These are phyloP conservation scores for Saxophila tyrrhenica DNA, from an alignment of 495 filamentous ascomycete genomes.

Conservation along the genomic window DNA sequence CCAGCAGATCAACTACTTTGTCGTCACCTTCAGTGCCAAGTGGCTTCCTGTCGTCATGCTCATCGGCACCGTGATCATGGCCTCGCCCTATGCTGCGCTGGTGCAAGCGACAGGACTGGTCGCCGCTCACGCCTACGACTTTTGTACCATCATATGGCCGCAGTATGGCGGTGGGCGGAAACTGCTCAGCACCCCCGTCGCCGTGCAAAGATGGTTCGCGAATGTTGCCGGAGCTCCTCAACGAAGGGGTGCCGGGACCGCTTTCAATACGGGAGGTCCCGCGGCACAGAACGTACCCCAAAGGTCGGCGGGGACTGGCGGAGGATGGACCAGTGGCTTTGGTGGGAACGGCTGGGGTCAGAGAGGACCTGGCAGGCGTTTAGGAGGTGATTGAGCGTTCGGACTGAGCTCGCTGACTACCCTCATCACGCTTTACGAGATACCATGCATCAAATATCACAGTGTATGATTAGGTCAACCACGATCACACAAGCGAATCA, in stretches of 20 bases:
- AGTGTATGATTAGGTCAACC: no score
- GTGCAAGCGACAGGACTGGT: constrained; percentile 57
- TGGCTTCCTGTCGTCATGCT: constrained; percentile 69
- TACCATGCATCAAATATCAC: no score
- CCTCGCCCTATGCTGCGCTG: constrained; percentile 37
- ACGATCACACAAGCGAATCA: no score
- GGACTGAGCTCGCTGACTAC: no score
- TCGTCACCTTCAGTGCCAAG: constrained; percentile 65
- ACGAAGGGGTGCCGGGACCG: constrained; percentile 40
- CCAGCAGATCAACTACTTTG: constrained; percentile 54
- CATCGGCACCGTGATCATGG: constrained; percentile 50
- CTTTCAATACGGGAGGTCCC: constrained; percentile 19
- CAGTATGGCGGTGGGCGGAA: constrained; percentile 69
- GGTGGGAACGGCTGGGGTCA: constrained; percentile 9
- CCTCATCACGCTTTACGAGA: no score
- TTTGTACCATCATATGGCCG: constrained; percentile 71
- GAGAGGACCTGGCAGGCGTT: constrained; percentile 12
- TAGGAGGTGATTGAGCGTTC: constrained; percentile 7
- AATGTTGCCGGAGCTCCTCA: constrained; percentile 27
- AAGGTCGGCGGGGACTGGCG: constrained; percentile 5
- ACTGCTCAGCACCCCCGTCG: constrained; percentile 53
- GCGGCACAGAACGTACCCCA: constrained; percentile 5
- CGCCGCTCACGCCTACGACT: constrained; percentile 77
- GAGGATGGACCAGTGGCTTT: constrained; percentile 19
- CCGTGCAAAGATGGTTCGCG: constrained; percentile 51